phyloP scores from a whole-genome alignment of 345 rosid species.

The Eucalyptus erythrocorys region DNA sequence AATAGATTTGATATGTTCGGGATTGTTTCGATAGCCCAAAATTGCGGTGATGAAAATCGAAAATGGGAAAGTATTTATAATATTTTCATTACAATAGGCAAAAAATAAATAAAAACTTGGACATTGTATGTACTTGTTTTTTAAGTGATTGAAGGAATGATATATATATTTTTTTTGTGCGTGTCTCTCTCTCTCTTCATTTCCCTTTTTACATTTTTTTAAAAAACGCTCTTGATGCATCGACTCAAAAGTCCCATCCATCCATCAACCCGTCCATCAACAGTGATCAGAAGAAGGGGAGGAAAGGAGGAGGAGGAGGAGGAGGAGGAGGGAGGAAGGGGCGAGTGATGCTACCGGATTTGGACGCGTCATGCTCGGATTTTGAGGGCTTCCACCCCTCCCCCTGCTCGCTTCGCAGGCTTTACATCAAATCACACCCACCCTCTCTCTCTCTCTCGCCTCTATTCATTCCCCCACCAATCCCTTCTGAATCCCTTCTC shows the following conservation, averaged over 20 bases:
- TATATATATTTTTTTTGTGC: too few relatives aligned
- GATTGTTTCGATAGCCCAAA: neutral
- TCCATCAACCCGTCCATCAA: constrained; percentile 18
- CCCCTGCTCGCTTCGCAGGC: neutral
- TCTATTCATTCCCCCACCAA: neutral
- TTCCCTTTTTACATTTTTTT: neutral
- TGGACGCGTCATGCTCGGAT: constrained; percentile 44
- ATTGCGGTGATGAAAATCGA: neutral
- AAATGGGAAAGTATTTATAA: neutral
- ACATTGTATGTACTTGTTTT: too few relatives aligned
- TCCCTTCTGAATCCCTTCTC: neutral
- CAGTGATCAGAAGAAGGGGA: neutral
- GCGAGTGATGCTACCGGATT: constrained; percentile 8
- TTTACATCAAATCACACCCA: constrained; percentile 33
- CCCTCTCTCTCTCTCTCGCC: neutral
- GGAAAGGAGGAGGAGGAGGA: too few relatives aligned
- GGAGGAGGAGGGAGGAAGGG: neutral
- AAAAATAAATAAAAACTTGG: too few relatives aligned
- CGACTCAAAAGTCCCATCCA: constrained; percentile 29
- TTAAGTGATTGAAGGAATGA: neutral
- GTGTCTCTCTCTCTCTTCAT: neutral
- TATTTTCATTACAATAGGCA: neutral
- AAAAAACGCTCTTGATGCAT: constrained; percentile 4
- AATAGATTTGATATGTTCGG: too few relatives aligned
- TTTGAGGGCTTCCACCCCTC: neutral